These are phyloP conservation scores for Penicillium sp. DNA, from an alignment of 2,329 filamentous ascomycete genomes.

Conservation along the genomic window DNA sequence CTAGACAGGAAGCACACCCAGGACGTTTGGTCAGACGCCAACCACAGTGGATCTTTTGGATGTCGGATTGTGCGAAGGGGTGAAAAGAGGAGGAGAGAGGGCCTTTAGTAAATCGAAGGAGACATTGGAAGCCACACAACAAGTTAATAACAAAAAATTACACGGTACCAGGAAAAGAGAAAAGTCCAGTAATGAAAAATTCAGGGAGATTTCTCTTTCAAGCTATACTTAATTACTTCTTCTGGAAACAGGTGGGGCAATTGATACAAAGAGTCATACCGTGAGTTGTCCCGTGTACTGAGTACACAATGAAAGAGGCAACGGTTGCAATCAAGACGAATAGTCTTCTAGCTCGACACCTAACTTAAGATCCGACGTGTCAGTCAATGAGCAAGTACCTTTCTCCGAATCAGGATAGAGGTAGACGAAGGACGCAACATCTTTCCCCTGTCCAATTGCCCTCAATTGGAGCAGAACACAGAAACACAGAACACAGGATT, in stretches of 20 bases:
- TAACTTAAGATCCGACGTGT: not conserved
- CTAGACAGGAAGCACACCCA: not conserved
- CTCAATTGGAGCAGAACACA: not conserved
- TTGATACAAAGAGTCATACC: slow-evolving; percentile 16
- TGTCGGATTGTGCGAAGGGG: not conserved
- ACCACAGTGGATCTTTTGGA: not conserved
- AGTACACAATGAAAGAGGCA: not conserved
- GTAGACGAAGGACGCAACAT: not conserved
- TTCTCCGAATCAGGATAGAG: not conserved
- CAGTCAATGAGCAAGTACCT: not conserved
- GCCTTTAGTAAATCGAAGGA: slow-evolving; percentile 6
- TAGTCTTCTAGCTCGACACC: not conserved
- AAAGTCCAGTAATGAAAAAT: slow-evolving; percentile 2
- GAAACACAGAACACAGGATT: not conserved
- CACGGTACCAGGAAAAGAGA: slow-evolving; percentile 12
- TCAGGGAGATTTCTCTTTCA: slow-evolving; percentile 8
- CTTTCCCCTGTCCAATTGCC: not conserved
- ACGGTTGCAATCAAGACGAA: not conserved
- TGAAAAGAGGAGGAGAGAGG: slow-evolving; percentile 4
- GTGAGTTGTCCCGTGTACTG: slow-evolving; percentile 14
- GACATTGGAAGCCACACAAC: slow-evolving; percentile 13
- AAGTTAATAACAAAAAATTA: slow-evolving; percentile 8
- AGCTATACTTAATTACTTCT: slow-evolving; percentile 21
- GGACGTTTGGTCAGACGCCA: not conserved
- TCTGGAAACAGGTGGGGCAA: slow-evolving; percentile 32